phyloP scores from a whole-genome alignment of 2,329 filamentous ascomycete genomes.

The Teratosphaeria epicoccoides region DNA sequence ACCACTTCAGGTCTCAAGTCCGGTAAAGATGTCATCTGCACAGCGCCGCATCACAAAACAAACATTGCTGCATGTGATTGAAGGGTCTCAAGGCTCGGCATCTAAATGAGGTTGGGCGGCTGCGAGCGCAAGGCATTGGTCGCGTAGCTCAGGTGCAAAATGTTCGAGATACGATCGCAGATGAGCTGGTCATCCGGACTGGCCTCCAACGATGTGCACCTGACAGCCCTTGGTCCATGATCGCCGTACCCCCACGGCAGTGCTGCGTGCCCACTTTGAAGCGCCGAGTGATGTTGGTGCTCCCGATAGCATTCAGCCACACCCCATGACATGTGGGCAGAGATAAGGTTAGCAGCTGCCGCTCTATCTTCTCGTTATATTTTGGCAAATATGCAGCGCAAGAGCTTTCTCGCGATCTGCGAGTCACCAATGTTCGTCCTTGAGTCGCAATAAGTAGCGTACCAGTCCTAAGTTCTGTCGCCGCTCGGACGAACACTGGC shows the following conservation, averaged over 20 bases:
- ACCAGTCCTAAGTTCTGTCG: no score
- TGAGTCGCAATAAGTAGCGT: neutral
- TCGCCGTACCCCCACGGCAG: neutral
- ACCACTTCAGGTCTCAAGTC: neutral
- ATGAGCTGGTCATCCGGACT: neutral
- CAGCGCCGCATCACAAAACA: neutral
- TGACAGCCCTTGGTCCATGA: neutral
- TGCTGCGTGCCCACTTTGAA: neutral
- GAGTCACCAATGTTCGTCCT: neutral
- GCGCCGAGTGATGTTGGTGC: neutral
- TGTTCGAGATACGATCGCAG: neutral
- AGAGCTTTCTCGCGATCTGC: neutral
- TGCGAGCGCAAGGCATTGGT: neutral
- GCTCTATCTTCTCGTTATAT: neutral
- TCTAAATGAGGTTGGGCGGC: neutral
- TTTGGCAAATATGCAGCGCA: neutral
- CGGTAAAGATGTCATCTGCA: neutral
- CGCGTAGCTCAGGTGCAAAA: neutral
- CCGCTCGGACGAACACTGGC: neutral
- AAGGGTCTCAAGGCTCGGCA: neutral
- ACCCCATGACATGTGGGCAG: conserved; percentile 1
- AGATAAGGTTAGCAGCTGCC: conserved; percentile 4
- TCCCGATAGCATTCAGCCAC: neutral
- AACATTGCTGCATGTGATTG: neutral
- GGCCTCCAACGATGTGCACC: neutral